Base-by-base conservation (phyloP, 148 eudicot species). In the Chenopodium album region DNA sequence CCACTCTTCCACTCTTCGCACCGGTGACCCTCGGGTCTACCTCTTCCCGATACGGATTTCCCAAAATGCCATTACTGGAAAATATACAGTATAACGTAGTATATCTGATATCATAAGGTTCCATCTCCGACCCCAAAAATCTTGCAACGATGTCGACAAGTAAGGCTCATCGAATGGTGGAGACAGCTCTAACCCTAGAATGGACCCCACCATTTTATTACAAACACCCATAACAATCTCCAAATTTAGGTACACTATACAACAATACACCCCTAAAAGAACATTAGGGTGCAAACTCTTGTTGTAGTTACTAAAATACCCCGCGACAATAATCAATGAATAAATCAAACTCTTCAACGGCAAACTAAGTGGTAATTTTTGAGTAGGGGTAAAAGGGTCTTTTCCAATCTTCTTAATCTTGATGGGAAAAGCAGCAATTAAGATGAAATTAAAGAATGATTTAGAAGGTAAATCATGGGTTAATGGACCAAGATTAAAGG, bases 111-210 rank as follows among this genome's bases (percentile, higher is more conserved):
- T 88, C 85, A 87, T 85, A 22, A 87, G 79, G 62, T 92, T 92
- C 94, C 92, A 91, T 78, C 94, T 87, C 34, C 82, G 56, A 0
- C 94, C 91, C 94, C 92, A 90, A 60, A 92, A 92, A 34, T 92
- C 90, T 79, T 92, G 91, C 4, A 90, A 76, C 0, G 93, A 92
- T 4, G 93, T 92, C 1, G 93, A 84, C 1, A 89, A 66, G 29
- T 86, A 87, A 0, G 92, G 93, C 69, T 90, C 88, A 66, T 88
- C 26, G 64, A 88, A 92, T 54, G 82, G 89, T 1, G 88, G 85
- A 48, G 79, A 88, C 17, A 92, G 84, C 83, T 89, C 89, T 9
- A 83, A 83, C 0, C 83, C 76, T 8, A 85, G 62, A 4, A 89
- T 1, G 23, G 65, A 82, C 46, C 85, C 79, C 31, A 81, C 71